A percentile compares a stretch with the other conserved stretches of the same genome.
Conservation (phyloP, 2,329 filamentous ascomycete genomes). For the Fusarium agapanthi region DNA sequence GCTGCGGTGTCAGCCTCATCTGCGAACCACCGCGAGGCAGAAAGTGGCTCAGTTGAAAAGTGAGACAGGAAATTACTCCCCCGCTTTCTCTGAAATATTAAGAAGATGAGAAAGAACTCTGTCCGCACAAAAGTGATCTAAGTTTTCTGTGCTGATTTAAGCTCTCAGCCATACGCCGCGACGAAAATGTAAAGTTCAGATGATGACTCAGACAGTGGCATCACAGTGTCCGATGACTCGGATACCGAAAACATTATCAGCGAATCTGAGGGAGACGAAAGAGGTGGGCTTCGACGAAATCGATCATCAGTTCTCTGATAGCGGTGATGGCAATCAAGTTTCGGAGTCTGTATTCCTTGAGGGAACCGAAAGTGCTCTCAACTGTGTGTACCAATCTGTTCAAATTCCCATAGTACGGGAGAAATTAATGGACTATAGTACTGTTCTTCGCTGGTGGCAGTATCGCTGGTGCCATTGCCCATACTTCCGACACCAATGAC, state of each 20-base stretch:
- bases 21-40: neutral
- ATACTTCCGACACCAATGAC: neutral
- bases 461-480: neutral
- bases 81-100: neutral
- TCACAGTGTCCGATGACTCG: neutral
- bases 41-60: neutral
- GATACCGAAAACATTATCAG: neutral
- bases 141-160: too few species aligned
- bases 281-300: neutral
- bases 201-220: neutral
- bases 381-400: neutral
- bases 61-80: neutral
- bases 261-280: neutral
- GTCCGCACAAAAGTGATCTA: too few species aligned
- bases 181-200: neutral
- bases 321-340: neutral
- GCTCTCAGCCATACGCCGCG: neutral
- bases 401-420: fast-evolving
- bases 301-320: neutral
- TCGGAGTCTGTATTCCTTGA: neutral
- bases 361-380: neutral
- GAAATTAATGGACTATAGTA: neutral
- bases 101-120: neutral
- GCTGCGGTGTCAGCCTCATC: neutral
- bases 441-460: neutral